phyloP scores from a whole-genome alignment of 2,329 filamentous ascomycete genomes.

The Diaporthe nobilis region DNA sequence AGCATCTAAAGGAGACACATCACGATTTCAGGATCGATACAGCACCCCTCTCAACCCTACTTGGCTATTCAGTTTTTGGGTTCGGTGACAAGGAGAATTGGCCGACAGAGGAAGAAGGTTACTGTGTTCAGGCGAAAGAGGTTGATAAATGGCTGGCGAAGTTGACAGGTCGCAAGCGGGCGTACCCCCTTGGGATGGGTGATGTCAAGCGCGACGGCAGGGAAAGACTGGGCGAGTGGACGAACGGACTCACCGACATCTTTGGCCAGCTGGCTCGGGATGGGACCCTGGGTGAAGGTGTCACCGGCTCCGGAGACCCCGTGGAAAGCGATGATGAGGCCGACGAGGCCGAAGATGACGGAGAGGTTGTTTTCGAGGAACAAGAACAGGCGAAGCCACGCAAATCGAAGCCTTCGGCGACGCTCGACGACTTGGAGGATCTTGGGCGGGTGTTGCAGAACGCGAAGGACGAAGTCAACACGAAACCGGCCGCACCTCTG shows the following conservation, averaged over 20 bases:
- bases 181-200: constrained; percentile 89
- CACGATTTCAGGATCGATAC: constrained; percentile 98
- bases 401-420: constrained; percentile 60
- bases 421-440: constrained; percentile 87
- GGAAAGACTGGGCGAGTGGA: constrained; percentile 82
- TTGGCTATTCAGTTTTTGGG: constrained; percentile 94
- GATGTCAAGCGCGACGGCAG: constrained; percentile 84
- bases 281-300: constrained; percentile 73
- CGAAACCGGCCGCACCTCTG: constrained; percentile 63
- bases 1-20: constrained; percentile 91
- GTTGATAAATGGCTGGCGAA: constrained; percentile 98
- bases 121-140: constrained; percentile 92
- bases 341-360: constrained; percentile 69
- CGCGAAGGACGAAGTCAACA: constrained; percentile 54
- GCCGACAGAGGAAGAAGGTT: constrained; percentile 91
- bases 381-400: constrained; percentile 58
- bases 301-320: constrained; percentile 85
- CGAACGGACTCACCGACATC: constrained; percentile 78
- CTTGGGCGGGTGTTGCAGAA: constrained; percentile 76
- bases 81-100: constrained; percentile 93
- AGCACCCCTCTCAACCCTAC: constrained; percentile 79
- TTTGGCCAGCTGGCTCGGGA: constrained; percentile 74
- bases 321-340: constrained; percentile 88
- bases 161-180: constrained; percentile 86
- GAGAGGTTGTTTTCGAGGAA: constrained; percentile 65